These are phyloP conservation scores for Schizothecium vesticola DNA, from an alignment of 495 filamentous ascomycete species.

Conservation along the genomic window DNA sequence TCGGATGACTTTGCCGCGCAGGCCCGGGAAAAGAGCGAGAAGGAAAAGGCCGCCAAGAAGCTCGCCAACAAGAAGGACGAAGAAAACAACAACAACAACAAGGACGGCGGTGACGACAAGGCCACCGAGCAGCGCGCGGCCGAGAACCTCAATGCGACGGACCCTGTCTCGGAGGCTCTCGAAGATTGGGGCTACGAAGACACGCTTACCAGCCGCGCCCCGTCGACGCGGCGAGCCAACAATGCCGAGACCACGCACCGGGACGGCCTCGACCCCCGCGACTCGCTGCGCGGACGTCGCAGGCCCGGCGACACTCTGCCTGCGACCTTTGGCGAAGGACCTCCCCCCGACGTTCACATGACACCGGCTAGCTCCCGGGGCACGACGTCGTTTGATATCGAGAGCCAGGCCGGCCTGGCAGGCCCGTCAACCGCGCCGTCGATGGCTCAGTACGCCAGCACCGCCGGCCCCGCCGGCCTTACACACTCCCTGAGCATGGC, in stretches of 20 bases:
- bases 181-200: slow-evolving; percentile 42
- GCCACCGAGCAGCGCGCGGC: slow-evolving; percentile 32
- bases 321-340: slow-evolving; percentile 14
- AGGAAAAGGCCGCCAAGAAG: slow-evolving; percentile 57
- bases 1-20: slow-evolving; percentile 56
- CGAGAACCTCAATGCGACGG: slow-evolving; percentile 32
- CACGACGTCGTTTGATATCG: slow-evolving; percentile 24
- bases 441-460: slow-evolving; percentile 12
- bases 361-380: slow-evolving; percentile 20
- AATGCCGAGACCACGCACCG: slow-evolving; percentile 20
- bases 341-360: slow-evolving; percentile 27
- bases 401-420: slow-evolving; percentile 23
- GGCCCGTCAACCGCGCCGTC: slow-evolving; percentile 13
- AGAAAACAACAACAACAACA: background rate
- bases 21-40: slow-evolving; percentile 53
- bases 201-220: slow-evolving; percentile 26
- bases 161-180: slow-evolving; percentile 32
- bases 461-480: slow-evolving; percentile 20
- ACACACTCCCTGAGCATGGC: slow-evolving; percentile 2
- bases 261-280: slow-evolving; percentile 26
- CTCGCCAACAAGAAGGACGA: slow-evolving; percentile 41
- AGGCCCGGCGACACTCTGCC: slow-evolving; percentile 38
- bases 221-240: slow-evolving; percentile 22
- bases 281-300: slow-evolving; percentile 44
- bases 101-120: slow-evolving; percentile 13